phyloP scores from a whole-genome alignment of 768 basidiomycete species.

The Daedalea quercina region DNA sequence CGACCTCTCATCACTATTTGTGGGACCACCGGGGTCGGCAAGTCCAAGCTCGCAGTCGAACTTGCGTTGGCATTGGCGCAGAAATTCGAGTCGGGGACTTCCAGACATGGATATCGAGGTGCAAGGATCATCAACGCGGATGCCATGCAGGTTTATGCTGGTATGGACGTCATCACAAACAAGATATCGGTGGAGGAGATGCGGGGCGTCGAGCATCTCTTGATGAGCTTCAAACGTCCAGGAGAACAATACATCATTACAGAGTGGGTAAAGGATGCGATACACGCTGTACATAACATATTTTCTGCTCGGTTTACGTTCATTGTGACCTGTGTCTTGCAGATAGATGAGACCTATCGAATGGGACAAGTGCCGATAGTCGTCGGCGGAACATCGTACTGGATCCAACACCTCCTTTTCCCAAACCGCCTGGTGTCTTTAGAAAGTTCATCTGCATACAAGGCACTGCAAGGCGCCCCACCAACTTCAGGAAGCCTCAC shows the following conservation, averaged over 20 bases:
- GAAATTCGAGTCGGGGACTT: neutral
- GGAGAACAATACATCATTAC: conserved; percentile 84
- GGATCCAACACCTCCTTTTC: conserved; percentile 94
- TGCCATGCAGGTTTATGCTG: conserved; percentile 93
- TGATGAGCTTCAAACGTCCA: conserved; percentile 85
- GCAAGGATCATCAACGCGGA: conserved; percentile 91
- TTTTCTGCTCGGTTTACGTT: neutral
- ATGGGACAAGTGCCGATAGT: conserved; percentile 72
- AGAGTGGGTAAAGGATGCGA: conserved; percentile 83
- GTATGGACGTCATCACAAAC: conserved; percentile 91
- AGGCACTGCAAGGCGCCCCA: neutral
- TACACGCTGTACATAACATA: conserved; percentile 51
- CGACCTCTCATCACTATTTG: conserved; percentile 78
- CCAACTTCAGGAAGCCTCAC: conserved; percentile 25
- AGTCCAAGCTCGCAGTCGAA: conserved; percentile 87
- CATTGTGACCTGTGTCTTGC: conserved; percentile 2
- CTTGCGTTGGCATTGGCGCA: conserved; percentile 52
- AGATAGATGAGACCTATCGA: conserved; percentile 73
- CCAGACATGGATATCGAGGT: conserved; percentile 40
- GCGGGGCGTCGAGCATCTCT: conserved; percentile 76
- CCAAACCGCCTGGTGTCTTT: conserved; percentile 56
- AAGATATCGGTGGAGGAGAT: conserved; percentile 77
- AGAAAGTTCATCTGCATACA: conserved; percentile 1
- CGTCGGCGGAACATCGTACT: conserved; percentile 95
- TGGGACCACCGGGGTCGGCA: conserved; percentile 94